Conservation (phyloP, 805 yeast species). For the Candida verbasci region DNA sequence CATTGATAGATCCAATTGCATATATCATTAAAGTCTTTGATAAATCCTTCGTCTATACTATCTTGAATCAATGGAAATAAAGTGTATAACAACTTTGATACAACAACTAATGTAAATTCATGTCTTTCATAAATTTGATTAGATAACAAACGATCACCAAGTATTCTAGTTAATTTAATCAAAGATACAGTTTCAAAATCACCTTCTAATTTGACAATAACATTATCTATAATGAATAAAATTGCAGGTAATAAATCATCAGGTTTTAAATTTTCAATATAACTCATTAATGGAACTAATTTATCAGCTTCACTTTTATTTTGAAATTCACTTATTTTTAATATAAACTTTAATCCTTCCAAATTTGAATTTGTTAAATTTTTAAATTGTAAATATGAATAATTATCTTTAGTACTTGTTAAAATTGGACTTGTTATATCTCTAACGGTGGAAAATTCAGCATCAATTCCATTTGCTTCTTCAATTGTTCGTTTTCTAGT, state of each 20-base stretch:
- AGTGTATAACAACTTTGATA: constrained; percentile 24
- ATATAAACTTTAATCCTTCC: constrained; percentile 3
- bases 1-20: constrained; percentile 41
- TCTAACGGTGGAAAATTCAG: constrained; percentile 7
- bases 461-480: constrained; percentile 5
- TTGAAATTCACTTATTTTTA: not conserved
- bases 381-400: not conserved
- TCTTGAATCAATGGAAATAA: constrained; percentile 25
- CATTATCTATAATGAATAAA: constrained; percentile 1
- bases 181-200: constrained; percentile 3
- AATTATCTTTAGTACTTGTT: not conserved
- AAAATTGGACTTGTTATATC: constrained; percentile 5
- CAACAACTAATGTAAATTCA: constrained; percentile 33
- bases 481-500: not conserved
- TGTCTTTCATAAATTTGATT: constrained; percentile 30
- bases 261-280: constrained; percentile 6
- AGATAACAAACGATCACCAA: constrained; percentile 29
- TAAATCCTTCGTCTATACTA: constrained; percentile 16
- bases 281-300: not conserved
- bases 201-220: not conserved
- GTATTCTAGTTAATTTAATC: constrained; percentile 17
- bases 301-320: not conserved
- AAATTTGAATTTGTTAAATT: not conserved
- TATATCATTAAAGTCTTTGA: constrained; percentile 45
- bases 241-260: constrained; percentile 7